Percentiles rank a stretch among this genome's conserved stretches.
These are phyloP conservation scores for Neurospora sp. DNA, from an alignment of 495 filamentous ascomycete genomes.

Conservation along the genomic window DNA sequence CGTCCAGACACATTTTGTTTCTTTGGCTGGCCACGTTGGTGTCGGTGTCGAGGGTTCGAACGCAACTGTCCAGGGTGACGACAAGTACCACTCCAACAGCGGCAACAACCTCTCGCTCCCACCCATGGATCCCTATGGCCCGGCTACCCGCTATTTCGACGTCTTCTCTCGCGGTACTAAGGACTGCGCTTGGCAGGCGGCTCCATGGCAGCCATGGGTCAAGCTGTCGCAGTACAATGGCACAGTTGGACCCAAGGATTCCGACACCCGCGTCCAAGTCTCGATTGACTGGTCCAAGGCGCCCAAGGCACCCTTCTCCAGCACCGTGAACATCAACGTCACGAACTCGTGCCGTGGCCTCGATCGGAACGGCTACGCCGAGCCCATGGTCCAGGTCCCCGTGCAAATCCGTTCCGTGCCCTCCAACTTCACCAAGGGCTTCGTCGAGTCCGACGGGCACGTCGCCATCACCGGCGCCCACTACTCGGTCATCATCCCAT, in stretches of 20 bases:
- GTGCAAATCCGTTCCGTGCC: conserved; percentile 45
- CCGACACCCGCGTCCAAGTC: conserved; percentile 49
- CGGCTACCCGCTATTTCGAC: conserved; percentile 51
- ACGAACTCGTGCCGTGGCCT: conserved; percentile 39
- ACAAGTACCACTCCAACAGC: conserved; percentile 52
- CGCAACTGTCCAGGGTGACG: conserved; percentile 56
- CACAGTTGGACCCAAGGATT: conserved; percentile 37
- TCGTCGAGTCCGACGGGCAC: conserved; percentile 53
- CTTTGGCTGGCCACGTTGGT: conserved; percentile 53
- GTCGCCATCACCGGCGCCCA: conserved; percentile 53
- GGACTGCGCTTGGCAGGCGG: conserved; percentile 47
- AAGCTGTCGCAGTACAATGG: conserved; percentile 46
- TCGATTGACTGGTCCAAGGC: conserved; percentile 48
- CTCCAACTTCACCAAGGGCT: conserved; percentile 46
- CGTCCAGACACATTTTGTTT: conserved; percentile 45
- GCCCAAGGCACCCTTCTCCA: conserved; percentile 16
- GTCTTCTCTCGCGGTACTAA: conserved; percentile 54
- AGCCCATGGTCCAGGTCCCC: conserved; percentile 49
- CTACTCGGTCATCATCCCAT: conserved; percentile 34
- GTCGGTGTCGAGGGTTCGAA: conserved; percentile 56
- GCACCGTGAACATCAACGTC: conserved; percentile 45
- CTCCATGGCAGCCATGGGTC: conserved; percentile 45
- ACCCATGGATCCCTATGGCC: conserved; percentile 54
- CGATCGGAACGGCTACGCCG: conserved; percentile 41
- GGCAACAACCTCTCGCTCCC: conserved; percentile 46